A percentile compares a stretch with the other conserved stretches of the same genome.
Conservation (phyloP, 768 basidiomycete species). For the Leccinum subgranulosum region DNA sequence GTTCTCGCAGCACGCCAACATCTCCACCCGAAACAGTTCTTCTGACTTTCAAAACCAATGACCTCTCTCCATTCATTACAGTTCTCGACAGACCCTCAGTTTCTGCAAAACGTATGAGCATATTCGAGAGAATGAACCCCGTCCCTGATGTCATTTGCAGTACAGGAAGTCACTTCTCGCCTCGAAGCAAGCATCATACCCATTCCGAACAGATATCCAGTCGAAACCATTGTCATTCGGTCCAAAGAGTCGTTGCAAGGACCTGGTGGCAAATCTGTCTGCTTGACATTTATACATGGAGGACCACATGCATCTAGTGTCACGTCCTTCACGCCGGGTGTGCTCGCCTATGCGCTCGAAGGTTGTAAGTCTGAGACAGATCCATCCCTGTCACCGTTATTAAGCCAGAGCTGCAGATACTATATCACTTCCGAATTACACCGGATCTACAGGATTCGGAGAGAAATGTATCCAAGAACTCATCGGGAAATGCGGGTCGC, state of each 20-base stretch:
- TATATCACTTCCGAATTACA: slow-evolving; percentile 62
- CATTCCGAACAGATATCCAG: slow-evolving; percentile 47
- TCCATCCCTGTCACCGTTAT: neutral
- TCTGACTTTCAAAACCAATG: slow-evolving; percentile 33
- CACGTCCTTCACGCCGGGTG: slow-evolving; percentile 45
- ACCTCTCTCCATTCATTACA: neutral
- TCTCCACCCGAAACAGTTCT: slow-evolving; percentile 50
- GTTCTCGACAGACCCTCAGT: slow-evolving; percentile 44
- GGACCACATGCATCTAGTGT: slow-evolving; percentile 55
- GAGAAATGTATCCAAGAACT: slow-evolving; percentile 53
- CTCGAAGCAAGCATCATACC: slow-evolving; percentile 45
- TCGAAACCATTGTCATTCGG: slow-evolving; percentile 54
- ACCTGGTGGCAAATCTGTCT: slow-evolving; percentile 33
- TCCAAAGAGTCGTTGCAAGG: slow-evolving; percentile 20
- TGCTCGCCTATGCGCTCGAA: slow-evolving; percentile 49
- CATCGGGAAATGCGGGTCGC: slow-evolving; percentile 55
- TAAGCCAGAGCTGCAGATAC: slow-evolving; percentile 40
- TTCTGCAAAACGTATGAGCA: slow-evolving; percentile 35
- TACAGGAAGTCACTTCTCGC: slow-evolving; percentile 37
- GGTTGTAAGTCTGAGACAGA: slow-evolving; percentile 46
- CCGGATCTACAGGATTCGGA: slow-evolving; percentile 65
- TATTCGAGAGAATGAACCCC: neutral
- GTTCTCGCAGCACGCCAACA: slow-evolving; percentile 46
- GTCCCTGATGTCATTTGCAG: slow-evolving; percentile 27
- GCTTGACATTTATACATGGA: slow-evolving; percentile 56